phyloP scores from a whole-genome alignment of 2,329 filamentous ascomycete genomes.

The Exophiala sp. region DNA sequence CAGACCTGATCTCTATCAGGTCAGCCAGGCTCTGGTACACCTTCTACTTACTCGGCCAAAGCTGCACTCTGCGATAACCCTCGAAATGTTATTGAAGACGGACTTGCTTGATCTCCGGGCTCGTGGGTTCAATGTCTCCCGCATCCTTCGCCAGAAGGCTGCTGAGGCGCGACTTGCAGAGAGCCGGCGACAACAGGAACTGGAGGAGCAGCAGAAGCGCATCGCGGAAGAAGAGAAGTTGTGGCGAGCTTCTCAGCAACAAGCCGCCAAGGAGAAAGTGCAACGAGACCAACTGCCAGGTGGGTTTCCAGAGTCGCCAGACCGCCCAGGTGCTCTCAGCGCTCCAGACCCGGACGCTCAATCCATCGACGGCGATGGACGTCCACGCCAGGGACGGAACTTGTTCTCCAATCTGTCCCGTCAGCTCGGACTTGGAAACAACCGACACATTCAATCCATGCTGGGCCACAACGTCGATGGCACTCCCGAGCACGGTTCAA shows the following conservation, averaged over 20 bases:
- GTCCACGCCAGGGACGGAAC: slow-evolving; percentile 47
- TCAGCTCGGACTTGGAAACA: slow-evolving; percentile 56
- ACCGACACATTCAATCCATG: slow-evolving; percentile 33
- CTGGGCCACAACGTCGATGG: slow-evolving; percentile 25
- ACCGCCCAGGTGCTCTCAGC: slow-evolving; percentile 31
- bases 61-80: slow-evolving; percentile 80
- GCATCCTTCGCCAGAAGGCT: slow-evolving; percentile 81
- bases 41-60: slow-evolving; percentile 75
- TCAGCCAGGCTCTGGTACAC: slow-evolving; percentile 79
- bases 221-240: slow-evolving; percentile 56
- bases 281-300: slow-evolving; percentile 60
- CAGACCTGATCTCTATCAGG: slow-evolving; percentile 79
- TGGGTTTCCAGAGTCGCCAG: slow-evolving; percentile 61
- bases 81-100: slow-evolving; percentile 84
- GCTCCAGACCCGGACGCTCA: slow-evolving; percentile 15
- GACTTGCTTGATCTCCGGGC: slow-evolving; percentile 74
- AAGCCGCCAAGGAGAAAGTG: slow-evolving; percentile 33
- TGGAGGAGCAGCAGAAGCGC: slow-evolving; percentile 65
- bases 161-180: slow-evolving; percentile 84
- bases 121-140: slow-evolving; percentile 93
- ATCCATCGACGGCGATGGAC: slow-evolving; percentile 25
- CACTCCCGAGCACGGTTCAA: background rate
- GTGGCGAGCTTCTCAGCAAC: slow-evolving; percentile 41
- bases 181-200: slow-evolving; percentile 66
- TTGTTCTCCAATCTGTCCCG: slow-evolving; percentile 64